These are phyloP conservation scores for Phytophthora citrophthora DNA, from an alignment of 352 stramenopile genomes.

Conservation along the genomic window DNA sequence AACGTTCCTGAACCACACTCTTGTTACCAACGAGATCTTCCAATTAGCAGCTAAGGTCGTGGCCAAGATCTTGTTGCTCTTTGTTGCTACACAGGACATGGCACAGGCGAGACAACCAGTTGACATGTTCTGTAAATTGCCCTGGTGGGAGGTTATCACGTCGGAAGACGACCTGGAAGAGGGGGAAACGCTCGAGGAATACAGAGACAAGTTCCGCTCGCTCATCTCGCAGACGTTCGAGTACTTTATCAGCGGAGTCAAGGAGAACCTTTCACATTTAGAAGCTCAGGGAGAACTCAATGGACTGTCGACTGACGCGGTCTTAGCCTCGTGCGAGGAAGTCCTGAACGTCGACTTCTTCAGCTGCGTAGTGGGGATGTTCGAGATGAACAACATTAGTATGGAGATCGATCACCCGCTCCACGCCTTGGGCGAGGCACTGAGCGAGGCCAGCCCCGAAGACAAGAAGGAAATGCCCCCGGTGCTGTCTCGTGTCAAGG, in stretches of 20 bases:
- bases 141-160: slow-evolving; percentile 91
- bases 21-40: slow-evolving; percentile 95
- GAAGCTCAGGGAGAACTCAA: slow-evolving; percentile 60
- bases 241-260: slow-evolving; percentile 56
- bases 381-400: slow-evolving; percentile 98
- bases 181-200: slow-evolving; percentile 71
- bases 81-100: slow-evolving; percentile 63
- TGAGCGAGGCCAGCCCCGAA: slow-evolving; percentile 58
- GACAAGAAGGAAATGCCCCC: slow-evolving; percentile 71
- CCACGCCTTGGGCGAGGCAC: slow-evolving; percentile 67
- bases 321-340: slow-evolving; percentile 55
- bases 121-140: slow-evolving; percentile 90
- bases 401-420: slow-evolving; percentile 91
- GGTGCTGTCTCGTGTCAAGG: slow-evolving; percentile 68
- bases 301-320: slow-evolving; percentile 57
- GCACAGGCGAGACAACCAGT: slow-evolving; percentile 62
- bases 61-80: slow-evolving; percentile 68
- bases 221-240: slow-evolving; percentile 68
- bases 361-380: slow-evolving; percentile 92
- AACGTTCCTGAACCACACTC: slow-evolving; percentile 78
- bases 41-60: slow-evolving; percentile 91
- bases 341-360: slow-evolving; percentile 87
- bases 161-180: slow-evolving; percentile 67
- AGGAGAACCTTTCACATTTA: slow-evolving; percentile 57
- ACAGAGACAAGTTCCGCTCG: slow-evolving; percentile 66